Percentiles rank a stretch among this genome's conserved stretches.
phyloP scores from a whole-genome alignment of 148 eudicot genomes.

The Persicaria maculosa region DNA sequence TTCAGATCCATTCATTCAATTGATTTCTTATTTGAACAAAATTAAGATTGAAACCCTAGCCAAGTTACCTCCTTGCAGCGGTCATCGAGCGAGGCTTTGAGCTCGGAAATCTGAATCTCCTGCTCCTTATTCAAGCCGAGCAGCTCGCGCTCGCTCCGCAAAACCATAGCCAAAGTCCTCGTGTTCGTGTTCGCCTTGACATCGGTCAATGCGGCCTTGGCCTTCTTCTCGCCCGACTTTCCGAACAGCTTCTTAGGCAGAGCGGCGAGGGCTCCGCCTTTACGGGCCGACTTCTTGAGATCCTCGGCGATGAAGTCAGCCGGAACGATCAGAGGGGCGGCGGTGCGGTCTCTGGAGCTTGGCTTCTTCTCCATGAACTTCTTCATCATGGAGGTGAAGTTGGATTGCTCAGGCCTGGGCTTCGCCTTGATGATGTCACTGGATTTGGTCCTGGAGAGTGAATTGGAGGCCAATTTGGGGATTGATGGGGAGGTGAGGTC shows the following conservation, averaged over 20 bases:
- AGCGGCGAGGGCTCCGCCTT: constrained; percentile 26
- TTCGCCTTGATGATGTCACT: constrained; percentile 28
- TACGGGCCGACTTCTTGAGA: constrained; percentile 40
- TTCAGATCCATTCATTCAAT: too few relatives aligned
- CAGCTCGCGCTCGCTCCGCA: constrained; percentile 89
- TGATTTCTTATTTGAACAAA: too few relatives aligned
- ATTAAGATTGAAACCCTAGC: neutral
- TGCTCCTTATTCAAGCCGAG: constrained; percentile 57
- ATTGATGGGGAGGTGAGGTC: constrained; percentile 19
- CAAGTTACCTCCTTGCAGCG: constrained; percentile 54
- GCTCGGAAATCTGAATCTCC: constrained; percentile 45
- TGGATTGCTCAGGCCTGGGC: constrained; percentile 29
- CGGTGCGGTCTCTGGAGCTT: constrained; percentile 13
- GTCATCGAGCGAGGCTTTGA: constrained; percentile 40
- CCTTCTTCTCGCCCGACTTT: constrained; percentile 26
- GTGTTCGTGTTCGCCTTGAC: constrained; percentile 62
- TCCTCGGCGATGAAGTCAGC: constrained; percentile 53
- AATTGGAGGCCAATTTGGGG: constrained; percentile 10
- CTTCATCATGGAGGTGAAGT: constrained; percentile 60
- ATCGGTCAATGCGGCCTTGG: constrained; percentile 68
- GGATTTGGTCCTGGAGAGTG: constrained; percentile 13
- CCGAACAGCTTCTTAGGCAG: constrained; percentile 60
- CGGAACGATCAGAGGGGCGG: constrained; percentile 30
- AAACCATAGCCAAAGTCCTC: constrained; percentile 76
- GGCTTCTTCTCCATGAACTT: constrained; percentile 49